Conservation (phyloP, 495 filamentous ascomycete genomes). For the Rusavskia elegans region DNA sequence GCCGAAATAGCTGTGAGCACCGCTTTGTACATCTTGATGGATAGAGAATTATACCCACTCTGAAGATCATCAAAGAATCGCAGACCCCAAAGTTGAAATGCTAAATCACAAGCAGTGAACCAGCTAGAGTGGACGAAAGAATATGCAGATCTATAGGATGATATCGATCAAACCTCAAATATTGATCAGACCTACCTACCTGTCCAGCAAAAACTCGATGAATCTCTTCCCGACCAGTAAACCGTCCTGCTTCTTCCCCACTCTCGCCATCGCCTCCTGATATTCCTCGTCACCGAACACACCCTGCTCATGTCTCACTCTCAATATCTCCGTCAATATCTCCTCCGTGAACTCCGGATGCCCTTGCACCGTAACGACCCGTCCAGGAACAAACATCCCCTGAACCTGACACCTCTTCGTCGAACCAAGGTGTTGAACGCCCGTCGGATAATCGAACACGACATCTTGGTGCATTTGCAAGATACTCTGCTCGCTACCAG, state of each 20-base stretch:
- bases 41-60: no score
- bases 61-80: no score
- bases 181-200: conserved; percentile 1
- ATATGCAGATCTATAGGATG: no score
- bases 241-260: conserved; percentile 57
- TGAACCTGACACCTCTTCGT: conserved; percentile 58
- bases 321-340: conserved; percentile 57
- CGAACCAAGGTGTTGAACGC: conserved; percentile 45
- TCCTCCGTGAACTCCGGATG: conserved; percentile 77
- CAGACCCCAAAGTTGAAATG: no score
- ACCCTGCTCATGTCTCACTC: conserved; percentile 37
- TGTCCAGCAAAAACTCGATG: conserved; percentile 54
- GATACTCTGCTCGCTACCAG: conserved; percentile 37
- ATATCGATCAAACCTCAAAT: no score
- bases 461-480: conserved; percentile 87
- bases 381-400: conserved; percentile 54
- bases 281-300: conserved; percentile 50
- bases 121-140: no score
- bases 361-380: conserved; percentile 69
- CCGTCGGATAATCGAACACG: conserved; percentile 46
- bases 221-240: conserved; percentile 51
- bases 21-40: no score
- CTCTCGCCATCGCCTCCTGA: conserved; percentile 49
- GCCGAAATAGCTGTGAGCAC: not conserved
- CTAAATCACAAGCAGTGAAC: no score